Evolutionary conservation across 495 filamentous ascomycete species (phyloP).

Genomic region (Cercophora sp.): DNA sequence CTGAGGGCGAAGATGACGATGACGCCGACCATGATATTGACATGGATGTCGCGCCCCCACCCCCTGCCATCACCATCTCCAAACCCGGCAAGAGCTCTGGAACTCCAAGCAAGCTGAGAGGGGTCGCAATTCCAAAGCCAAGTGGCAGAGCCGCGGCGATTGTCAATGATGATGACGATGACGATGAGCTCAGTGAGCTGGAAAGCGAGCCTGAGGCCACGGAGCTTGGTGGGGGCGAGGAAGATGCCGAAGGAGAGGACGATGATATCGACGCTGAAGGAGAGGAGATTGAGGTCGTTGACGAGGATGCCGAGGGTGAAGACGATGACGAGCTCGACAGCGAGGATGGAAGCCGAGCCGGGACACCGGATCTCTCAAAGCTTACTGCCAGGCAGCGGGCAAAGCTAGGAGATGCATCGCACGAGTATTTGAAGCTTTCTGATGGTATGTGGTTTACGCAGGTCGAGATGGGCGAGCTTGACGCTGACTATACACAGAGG

Average conservation of each 20-base stretch:
- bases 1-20: conserved; percentile 47
- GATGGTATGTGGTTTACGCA: conserved; percentile 46
- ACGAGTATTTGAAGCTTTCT: conserved; percentile 67
- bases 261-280: conserved; percentile 55
- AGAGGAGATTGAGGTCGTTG: conserved; percentile 60
- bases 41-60: conserved; percentile 35
- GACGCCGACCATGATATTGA: conserved; percentile 47
- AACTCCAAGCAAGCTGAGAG: conserved; percentile 17
- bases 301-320: conserved; percentile 50
- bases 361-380: conserved; percentile 74
- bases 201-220: conserved; percentile 45
- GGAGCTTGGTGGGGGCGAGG: conserved; percentile 45
- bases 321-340: conserved; percentile 64
- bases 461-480: neutral
- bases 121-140: conserved; percentile 9
- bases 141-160: conserved; percentile 6
- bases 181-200: conserved; percentile 45
- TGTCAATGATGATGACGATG: conserved; percentile 36
- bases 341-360: conserved; percentile 61
- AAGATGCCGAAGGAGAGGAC: conserved; percentile 50
- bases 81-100: conserved; percentile 14
- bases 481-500: conserved; percentile 52
- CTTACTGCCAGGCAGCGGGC: conserved; percentile 85
- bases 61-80: conserved; percentile 43
- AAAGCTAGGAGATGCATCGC: conserved; percentile 59